Evolutionary conservation across 2,329 filamentous ascomycete genomes (phyloP).

Genomic region (Seiridium unicorne): DNA sequence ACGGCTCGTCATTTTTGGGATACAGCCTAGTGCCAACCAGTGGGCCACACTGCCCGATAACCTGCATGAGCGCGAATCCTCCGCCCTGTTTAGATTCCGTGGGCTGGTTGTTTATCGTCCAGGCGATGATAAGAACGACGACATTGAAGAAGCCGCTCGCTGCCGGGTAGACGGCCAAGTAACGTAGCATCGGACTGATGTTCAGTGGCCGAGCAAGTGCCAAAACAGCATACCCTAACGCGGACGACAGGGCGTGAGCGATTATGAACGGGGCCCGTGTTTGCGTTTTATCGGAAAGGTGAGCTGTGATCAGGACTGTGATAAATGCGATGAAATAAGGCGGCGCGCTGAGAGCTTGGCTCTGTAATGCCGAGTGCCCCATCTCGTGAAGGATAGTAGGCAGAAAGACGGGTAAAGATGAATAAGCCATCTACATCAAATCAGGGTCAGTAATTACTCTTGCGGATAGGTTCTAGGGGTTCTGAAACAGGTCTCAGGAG

Average conservation of each 20-base stretch:
- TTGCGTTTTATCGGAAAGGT: constrained; percentile 65
- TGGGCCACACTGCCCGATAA: constrained; percentile 79
- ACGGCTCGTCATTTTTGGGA: constrained; percentile 57
- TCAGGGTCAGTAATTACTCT: too few relatives aligned
- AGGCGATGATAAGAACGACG: constrained; percentile 81
- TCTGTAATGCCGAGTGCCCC: constrained; percentile 66
- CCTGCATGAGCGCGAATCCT: constrained; percentile 77
- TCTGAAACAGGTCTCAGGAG: too few relatives aligned
- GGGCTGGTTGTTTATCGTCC: constrained; percentile 84
- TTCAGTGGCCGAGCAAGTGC: constrained; percentile 51
- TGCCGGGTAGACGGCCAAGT: constrained; percentile 76
- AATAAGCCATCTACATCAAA: constrained; percentile 64
- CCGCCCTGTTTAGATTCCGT: constrained; percentile 68
- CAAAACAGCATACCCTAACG: constrained; percentile 58
- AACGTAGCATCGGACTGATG: constrained; percentile 54
- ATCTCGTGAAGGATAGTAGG: constrained; percentile 76
- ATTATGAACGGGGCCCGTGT: constrained; percentile 67
- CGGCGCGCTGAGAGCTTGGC: constrained; percentile 78
- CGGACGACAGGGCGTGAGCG: constrained; percentile 66
- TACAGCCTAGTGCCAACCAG: constrained; percentile 67
- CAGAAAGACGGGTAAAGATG: constrained; percentile 82
- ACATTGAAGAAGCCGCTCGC: constrained; percentile 79
- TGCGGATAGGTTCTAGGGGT: too few relatives aligned
- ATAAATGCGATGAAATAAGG: constrained; percentile 78
- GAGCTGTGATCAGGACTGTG: constrained; percentile 69